phyloP scores from a whole-genome alignment of 352 stramenopile genomes.

The Phytophthora pisi region DNA sequence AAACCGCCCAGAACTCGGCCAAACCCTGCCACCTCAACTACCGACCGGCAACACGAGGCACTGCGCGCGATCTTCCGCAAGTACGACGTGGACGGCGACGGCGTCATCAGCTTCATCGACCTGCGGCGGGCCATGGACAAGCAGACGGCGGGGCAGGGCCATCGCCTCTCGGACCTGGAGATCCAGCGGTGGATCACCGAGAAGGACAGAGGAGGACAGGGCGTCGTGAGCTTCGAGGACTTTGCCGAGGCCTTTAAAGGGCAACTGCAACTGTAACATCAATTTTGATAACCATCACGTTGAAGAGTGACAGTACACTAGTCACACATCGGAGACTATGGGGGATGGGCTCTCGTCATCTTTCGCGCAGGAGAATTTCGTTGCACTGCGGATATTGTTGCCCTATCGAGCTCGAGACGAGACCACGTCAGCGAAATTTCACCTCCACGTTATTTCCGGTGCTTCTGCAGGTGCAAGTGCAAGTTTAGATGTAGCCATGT shows the following conservation, averaged over 20 bases:
- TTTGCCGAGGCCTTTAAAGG: conserved; percentile 41
- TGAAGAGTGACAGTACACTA: too few relatives aligned
- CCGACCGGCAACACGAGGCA: conserved; percentile 10
- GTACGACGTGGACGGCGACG: conserved; percentile 58
- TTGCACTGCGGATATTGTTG: not conserved
- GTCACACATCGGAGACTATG: too few relatives aligned
- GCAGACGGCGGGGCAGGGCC: conserved; percentile 10
- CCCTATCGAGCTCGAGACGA: not conserved
- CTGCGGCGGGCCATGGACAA: conserved; percentile 43
- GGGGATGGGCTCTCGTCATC: too few relatives aligned
- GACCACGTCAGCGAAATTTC: not conserved
- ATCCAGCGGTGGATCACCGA: conserved; percentile 58
- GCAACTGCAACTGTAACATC: not conserved
- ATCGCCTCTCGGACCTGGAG: conserved; percentile 43
- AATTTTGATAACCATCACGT: too few relatives aligned
- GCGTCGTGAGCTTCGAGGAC: conserved; percentile 50
- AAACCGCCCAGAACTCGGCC: not conserved
- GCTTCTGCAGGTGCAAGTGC: not conserved
- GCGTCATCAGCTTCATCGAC: conserved; percentile 56
- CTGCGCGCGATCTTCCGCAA: conserved; percentile 50
- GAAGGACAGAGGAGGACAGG: conserved; percentile 52
- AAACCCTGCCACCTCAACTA: not conserved
- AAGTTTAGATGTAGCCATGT: conserved; percentile 21
- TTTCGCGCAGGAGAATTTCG: not conserved
- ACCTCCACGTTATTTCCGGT: not conserved